Evolutionary conservation across 257 asterid genomes (phyloP), one percentile per base, ranked within the genome.

Genomic region (Euphrasia confusa): DNA sequence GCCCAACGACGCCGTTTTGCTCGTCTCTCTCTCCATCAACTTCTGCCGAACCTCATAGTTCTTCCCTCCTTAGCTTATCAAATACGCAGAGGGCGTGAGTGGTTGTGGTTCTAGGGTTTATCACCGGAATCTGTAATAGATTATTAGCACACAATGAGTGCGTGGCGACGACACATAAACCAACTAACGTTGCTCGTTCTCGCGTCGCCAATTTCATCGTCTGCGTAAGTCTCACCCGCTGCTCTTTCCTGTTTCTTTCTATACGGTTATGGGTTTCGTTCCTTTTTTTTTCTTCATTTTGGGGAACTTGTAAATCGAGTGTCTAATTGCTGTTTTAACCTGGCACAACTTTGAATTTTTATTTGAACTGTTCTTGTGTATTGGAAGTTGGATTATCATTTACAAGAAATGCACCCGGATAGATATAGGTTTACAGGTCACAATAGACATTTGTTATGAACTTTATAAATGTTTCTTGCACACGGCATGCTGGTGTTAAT

Each of bases 121-220:
- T 32, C 37, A 5, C 7, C 37, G 5, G 7, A 32, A 32, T 5
- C 37, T 32, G 37, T 4, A 32, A 32, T 4, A 30, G 4, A 30
- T 4, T 21, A 21, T 21, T 21, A 30, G 4, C 4, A 30, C 33
- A 30, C 33, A 30, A 30, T 30, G 33, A 30, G 33, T 92, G 89
- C 58, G 97, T 92, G 70, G 97, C 84, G 75, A 92, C 99, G 76
- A 97, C 99, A 40, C 98, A 92, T 79, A 86, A 86, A 82, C 99
- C 99, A 40, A 92, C 99, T 4, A 89, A 84, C 63, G 95, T 87
- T 1, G 86, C 97, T 40, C 97, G 89, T 75, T 89, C 99, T 8
- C 86, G 95, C 74, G 99, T 92, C 58, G 99, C 97, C 69, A 84
- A 84, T 79, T 92, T 92, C 81, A 86, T 97, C 61, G 90, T 79